Conservation (phyloP, 495 filamentous ascomycete genomes). For the Neurospora sp. region DNA sequence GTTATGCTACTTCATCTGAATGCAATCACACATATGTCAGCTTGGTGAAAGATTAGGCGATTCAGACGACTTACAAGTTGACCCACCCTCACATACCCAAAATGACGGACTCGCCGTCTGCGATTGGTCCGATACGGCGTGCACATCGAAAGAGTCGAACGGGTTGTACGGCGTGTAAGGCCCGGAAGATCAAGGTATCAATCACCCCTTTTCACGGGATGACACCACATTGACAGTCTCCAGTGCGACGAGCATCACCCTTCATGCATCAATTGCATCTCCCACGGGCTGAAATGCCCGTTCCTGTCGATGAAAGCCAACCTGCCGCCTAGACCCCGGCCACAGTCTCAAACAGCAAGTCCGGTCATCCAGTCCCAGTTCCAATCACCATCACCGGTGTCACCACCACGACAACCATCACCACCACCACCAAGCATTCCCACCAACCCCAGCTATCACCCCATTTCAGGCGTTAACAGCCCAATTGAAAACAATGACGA, state of each 20-base stretch:
- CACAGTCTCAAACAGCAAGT: not conserved
- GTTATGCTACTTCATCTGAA: not conserved
- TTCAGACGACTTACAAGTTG: not conserved
- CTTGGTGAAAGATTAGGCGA: not conserved
- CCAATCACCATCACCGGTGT: not conserved
- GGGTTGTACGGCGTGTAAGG: conserved; percentile 30
- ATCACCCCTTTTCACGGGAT: not conserved
- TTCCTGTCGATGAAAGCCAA: conserved; percentile 13
- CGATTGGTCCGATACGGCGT: conserved; percentile 4
- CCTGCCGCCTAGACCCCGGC: not conserved
- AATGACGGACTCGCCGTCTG: not conserved
- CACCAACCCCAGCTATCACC: not conserved
- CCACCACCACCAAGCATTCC: not conserved
- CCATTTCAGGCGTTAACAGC: not conserved
- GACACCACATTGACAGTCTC: not conserved
- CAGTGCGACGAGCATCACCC: conserved; percentile 37
- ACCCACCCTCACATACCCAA: not conserved
- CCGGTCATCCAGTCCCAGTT: not conserved
- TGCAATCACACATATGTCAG: not conserved
- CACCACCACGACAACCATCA: not conserved
- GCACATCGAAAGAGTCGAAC: conserved; percentile 32
- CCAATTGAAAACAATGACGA: not conserved
- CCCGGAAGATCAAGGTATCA: conserved; percentile 31
- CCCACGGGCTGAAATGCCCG: conserved; percentile 30
- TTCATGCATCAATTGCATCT: conserved; percentile 32